phyloP scores from a whole-genome alignment of 2,329 filamentous ascomycete genomes.

The Herpotrichia juniperi region DNA sequence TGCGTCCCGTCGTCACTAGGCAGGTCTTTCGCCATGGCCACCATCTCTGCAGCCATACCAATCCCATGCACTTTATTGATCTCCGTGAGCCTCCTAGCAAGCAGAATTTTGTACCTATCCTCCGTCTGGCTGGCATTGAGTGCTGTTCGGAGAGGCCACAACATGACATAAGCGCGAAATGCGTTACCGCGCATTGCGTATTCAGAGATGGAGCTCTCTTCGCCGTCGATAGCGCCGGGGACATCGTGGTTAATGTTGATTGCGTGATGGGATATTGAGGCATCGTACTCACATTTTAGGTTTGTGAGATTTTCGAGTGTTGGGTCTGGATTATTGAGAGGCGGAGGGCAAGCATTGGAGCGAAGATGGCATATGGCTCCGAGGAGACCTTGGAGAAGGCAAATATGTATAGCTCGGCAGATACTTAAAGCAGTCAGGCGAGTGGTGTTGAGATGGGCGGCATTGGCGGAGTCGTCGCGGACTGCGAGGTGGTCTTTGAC shows the following conservation, averaged over 20 bases:
- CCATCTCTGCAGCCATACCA: constrained; percentile 7
- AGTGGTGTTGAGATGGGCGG: not conserved
- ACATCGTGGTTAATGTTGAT: constrained; percentile 5
- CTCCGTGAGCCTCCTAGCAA: not conserved
- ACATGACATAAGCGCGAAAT: constrained; percentile 5
- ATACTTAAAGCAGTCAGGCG: not conserved
- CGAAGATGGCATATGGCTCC: not conserved
- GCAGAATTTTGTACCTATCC: not conserved
- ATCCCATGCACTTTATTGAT: constrained; percentile 8
- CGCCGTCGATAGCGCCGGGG: constrained; percentile 4
- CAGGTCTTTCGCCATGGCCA: not conserved
- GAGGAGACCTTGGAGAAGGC: constrained; percentile 3
- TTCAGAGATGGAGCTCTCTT: not conserved
- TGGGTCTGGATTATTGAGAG: not conserved
- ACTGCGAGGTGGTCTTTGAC: not conserved
- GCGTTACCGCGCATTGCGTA: not conserved
- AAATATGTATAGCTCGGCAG: constrained; percentile 6
- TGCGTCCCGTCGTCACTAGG: not conserved
- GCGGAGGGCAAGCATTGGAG: not conserved
- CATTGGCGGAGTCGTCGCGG: not conserved
- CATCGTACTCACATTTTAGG: not conserved
- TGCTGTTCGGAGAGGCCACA: constrained; percentile 5
- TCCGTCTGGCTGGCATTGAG: constrained; percentile 5
- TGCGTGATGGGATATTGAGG: not conserved
- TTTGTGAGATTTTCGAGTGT: not conserved